Evolutionary conservation across 208 protist genomes (phyloP).

Genomic region (Trypanosoma cruzi): DNA sequence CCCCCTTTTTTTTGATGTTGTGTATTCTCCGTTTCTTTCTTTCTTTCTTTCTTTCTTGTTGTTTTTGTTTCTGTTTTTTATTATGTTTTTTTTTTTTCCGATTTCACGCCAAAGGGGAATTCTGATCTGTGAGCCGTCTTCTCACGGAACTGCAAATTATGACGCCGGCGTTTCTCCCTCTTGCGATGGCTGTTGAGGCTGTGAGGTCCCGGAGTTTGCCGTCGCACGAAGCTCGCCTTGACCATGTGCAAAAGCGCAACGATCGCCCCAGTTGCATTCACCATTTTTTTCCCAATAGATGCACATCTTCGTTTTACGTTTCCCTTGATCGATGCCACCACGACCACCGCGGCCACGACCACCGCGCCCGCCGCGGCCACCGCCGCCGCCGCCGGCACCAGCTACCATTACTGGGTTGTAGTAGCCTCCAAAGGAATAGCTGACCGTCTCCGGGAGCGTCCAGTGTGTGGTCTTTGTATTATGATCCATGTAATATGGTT

Average conservation of each 20-base stretch:
- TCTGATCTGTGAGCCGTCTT: not conserved
- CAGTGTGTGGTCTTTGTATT: conserved; percentile 89
- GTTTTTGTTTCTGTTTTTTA: too few species aligned
- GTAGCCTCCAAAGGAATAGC: conserved; percentile 28
- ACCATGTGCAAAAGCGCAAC: conserved; percentile 86
- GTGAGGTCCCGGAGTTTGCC: conserved; percentile 7
- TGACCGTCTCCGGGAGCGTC: conserved; percentile 52
- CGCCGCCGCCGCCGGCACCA: conserved; percentile 29
- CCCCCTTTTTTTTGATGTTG: too few species aligned
- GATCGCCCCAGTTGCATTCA: conserved; percentile 81
- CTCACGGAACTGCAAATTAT: conserved; percentile 8
- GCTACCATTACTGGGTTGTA: conserved; percentile 30
- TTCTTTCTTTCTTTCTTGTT: too few species aligned
- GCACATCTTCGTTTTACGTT: conserved; percentile 89
- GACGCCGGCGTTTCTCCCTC: not conserved
- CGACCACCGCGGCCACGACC: conserved; percentile 46
- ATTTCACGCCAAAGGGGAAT: conserved; percentile 7
- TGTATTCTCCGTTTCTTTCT: not conserved
- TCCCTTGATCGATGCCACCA: conserved; percentile 73
- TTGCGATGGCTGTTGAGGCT: not conserved
- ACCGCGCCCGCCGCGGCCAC: conserved; percentile 27
- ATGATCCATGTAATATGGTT: conserved; percentile 86
- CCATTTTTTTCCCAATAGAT: conserved; percentile 87
- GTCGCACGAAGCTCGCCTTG: conserved; percentile 51
- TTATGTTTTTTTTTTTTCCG: conserved; percentile 30